phyloP scores from a whole-genome alignment of 2,329 filamentous ascomycete genomes.

The Teratosphaeria epicoccoides region DNA sequence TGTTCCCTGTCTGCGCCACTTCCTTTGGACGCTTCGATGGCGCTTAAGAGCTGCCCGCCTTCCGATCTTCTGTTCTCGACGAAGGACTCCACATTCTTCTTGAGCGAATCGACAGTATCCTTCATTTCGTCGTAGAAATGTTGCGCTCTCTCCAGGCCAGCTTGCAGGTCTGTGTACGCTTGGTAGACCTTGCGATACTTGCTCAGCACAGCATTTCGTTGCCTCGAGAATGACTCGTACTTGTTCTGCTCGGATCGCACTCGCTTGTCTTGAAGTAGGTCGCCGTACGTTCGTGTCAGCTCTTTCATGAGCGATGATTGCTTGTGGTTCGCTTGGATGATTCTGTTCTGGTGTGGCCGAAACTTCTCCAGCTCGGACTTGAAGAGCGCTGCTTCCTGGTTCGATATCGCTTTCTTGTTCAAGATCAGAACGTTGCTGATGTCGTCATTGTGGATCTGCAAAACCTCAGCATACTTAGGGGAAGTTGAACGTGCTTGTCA shows the following conservation, averaged over 20 bases:
- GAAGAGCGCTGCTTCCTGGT: conserved; percentile 85
- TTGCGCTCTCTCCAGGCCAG: conserved; percentile 77
- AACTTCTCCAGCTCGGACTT: conserved; percentile 97
- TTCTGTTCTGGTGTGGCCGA: conserved; percentile 77
- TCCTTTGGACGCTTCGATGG: conserved; percentile 72
- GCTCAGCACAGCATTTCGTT: conserved; percentile 67
- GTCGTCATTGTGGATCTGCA: conserved; percentile 83
- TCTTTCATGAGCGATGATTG: conserved; percentile 92
- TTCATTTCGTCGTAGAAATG: conserved; percentile 94
- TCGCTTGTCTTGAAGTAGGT: conserved; percentile 82
- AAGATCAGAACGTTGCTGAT: conserved; percentile 95
- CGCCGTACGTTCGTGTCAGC: conserved; percentile 75
- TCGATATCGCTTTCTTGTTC: conserved; percentile 93
- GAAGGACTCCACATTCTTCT: conserved; percentile 94
- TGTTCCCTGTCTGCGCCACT: conserved; percentile 69
- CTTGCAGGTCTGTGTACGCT: conserved; percentile 79
- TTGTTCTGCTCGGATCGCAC: conserved; percentile 90
- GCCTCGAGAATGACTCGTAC: conserved; percentile 78
- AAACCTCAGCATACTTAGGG: background rate
- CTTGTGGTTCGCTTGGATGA: conserved; percentile 90
- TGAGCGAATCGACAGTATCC: conserved; percentile 80
- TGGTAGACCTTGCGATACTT: conserved; percentile 88
- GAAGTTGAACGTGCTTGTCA: background rate
- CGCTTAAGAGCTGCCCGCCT: conserved; percentile 75
- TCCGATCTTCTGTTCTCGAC: conserved; percentile 89